A percentile compares a stretch with the other conserved stretches of the same genome.
These are phyloP conservation scores for Rachicladosporium sp. DNA, from an alignment of 2,329 filamentous ascomycete genomes.

Conservation along the genomic window DNA sequence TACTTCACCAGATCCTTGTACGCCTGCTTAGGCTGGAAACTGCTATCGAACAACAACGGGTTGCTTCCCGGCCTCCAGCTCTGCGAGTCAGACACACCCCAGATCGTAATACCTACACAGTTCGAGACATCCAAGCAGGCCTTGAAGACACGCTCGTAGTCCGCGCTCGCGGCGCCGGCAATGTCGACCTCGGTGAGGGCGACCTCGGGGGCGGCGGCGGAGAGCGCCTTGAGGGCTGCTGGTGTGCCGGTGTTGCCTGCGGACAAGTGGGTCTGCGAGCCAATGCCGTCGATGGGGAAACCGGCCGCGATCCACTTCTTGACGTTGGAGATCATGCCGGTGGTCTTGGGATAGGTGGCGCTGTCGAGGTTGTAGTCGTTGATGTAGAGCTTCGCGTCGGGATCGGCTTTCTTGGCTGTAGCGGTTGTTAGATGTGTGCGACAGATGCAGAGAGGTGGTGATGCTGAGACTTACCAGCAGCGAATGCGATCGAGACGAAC, in stretches of 20 bases:
- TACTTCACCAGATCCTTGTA: constrained; percentile 20
- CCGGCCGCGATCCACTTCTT: constrained; percentile 51
- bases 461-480: constrained; percentile 36
- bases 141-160: constrained; percentile 42
- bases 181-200: constrained; percentile 61
- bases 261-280: constrained; percentile 45
- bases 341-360: constrained; percentile 47
- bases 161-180: constrained; percentile 39
- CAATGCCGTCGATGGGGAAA: constrained; percentile 53
- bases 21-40: constrained; percentile 31
- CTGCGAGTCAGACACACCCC: constrained; percentile 15
- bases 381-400: constrained; percentile 58
- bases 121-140: constrained; percentile 47
- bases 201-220: constrained; percentile 39
- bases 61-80: constrained; percentile 27
- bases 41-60: constrained; percentile 32
- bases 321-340: constrained; percentile 42
- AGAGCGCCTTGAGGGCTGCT: constrained; percentile 40
- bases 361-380: constrained; percentile 57
- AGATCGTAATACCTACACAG: constrained; percentile 50
- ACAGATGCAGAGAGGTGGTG: too few species aligned
- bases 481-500: constrained; percentile 59
- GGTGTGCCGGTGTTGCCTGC: constrained; percentile 33
- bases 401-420: constrained; percentile 32
- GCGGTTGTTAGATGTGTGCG: too few species aligned